Base-by-base conservation (phyloP, 805 yeast genomes). In the Schizosaccharomyces octosporus region DNA sequence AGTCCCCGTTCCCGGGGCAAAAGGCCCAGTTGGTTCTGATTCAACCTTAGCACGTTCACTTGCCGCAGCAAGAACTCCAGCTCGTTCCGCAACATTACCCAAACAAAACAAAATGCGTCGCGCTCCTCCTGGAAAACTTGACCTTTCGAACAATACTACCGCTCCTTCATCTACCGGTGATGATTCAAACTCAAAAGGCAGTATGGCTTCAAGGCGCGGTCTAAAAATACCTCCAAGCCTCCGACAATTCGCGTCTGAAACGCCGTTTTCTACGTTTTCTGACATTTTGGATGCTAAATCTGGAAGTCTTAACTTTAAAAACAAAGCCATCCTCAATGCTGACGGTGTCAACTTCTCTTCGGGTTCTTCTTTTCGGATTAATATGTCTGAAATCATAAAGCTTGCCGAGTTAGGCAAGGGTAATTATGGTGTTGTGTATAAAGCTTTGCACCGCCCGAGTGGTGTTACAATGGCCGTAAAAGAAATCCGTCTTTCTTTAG, bases 401-500 rank as follows among this genome's bases (percentile, higher is more conserved):
- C 66, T 72, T 27, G 95, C 84, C 61, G 97, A 90, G 71, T 74
- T 93, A 58, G 98, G 98, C 1, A 80, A 90, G 59, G 98, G 98
- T 9, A 93, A 93, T 72, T 93, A 93, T 71, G 98, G 98, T 61
- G 86, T 95, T 0, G 98, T 93, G 6, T 81, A 89, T 27, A 89
- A 88, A 71, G 98, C 90, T 2, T 73, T 87, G 55, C 97, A 93
- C 72, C 87, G 83, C 68, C 97, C 97, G 13, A 88, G 95, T 0
- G 85, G 87, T 24, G 85, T 90, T 21, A 73, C 82, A 21, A 88
- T 93, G 97, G 97, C 97, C 1, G 87, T 93, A 94, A 93, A 93
- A 71, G 97, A 93, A 71, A 95, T 93, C 57, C 76, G 96, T 61
- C 74, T 93, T 58, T 97, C 90, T 70, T 76, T 93, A 63, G 97